A percentile compares a stretch with the other conserved stretches of the same genome.
Evolutionary conservation across 805 yeast species (phyloP).

Genomic region (Ogataea henricii): DNA sequence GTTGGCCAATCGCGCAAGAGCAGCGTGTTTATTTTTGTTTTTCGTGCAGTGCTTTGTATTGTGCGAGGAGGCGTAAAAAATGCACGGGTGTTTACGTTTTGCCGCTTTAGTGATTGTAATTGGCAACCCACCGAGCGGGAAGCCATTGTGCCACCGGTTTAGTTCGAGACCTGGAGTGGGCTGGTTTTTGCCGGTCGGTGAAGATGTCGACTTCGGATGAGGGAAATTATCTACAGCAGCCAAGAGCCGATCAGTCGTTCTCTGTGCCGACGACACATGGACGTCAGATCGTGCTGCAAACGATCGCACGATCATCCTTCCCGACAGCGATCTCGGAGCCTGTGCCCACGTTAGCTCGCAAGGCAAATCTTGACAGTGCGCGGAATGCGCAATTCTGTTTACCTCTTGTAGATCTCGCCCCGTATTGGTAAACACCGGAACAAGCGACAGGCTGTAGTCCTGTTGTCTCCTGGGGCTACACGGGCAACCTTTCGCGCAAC

Average conservation of each 20-base stretch:
- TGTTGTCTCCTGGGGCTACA: background rate
- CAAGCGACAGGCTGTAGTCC: background rate
- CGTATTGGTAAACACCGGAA: background rate
- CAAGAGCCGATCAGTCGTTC: background rate
- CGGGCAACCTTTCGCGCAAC: background rate
- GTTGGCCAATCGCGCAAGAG: constrained; percentile 1
- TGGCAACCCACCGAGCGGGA: background rate
- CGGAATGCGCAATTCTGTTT: constrained; percentile 1
- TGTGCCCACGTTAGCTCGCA: background rate
- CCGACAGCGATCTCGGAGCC: too few species aligned
- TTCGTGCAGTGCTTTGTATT: constrained; percentile 1
- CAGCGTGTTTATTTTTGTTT: constrained; percentile 4
- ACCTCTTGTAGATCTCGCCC: background rate
- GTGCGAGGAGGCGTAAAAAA: background rate
- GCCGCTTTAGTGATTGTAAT: constrained; percentile 5
- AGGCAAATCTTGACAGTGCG: background rate
- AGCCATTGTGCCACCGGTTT: background rate
- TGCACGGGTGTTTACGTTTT: background rate
- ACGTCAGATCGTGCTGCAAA: too few species aligned
- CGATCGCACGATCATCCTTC: too few species aligned
- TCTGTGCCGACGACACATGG: too few species aligned
- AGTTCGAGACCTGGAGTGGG: constrained; percentile 4
- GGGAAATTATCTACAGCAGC: constrained; percentile 1
- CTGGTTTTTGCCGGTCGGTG: constrained; percentile 6
- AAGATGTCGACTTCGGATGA: background rate